Conservation (phyloP, 139 green algal genomes). For the Coelastrella sp. region DNA sequence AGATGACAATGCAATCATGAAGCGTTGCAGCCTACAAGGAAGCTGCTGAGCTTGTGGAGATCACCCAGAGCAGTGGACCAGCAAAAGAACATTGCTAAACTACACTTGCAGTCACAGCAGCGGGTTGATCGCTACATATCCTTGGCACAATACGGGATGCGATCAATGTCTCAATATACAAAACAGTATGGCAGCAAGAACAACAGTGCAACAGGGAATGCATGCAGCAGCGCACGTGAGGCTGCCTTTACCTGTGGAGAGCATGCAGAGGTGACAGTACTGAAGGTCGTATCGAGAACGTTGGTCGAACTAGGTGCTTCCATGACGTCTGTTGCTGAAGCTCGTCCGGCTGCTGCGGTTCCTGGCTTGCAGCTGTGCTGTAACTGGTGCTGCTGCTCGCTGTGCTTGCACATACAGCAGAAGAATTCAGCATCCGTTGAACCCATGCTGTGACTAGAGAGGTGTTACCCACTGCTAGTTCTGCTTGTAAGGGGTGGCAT, state of each 20-base stretch:
- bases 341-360: not conserved
- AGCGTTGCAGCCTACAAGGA: not conserved
- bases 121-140: too few relatives aligned
- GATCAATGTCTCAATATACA: too few relatives aligned
- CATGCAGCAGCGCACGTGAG: not conserved
- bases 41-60: not conserved
- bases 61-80: not conserved
- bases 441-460: conserved; percentile 24
- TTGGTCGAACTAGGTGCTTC: not conserved
- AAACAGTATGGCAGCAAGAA: not conserved
- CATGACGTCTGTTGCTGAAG: not conserved
- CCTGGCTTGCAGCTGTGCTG: not conserved
- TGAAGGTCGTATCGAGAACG: conserved; percentile 16
- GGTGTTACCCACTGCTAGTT: not conserved
- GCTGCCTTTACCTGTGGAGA: conserved; percentile 3
- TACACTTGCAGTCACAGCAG: not conserved
- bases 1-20: not conserved
- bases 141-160: too few relatives aligned
- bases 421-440: conserved; percentile 2
- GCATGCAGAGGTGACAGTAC: conserved; percentile 41
- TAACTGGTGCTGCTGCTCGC: conserved; percentile 14
- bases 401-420: not conserved
- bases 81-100: not conserved
- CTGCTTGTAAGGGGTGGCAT: too few relatives aligned
- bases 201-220: not conserved